Percentiles rank a stretch among this genome's conserved stretches.
Conservation (phyloP, 2,329 filamentous ascomycete species). For the Arthrobotrys conoides region DNA sequence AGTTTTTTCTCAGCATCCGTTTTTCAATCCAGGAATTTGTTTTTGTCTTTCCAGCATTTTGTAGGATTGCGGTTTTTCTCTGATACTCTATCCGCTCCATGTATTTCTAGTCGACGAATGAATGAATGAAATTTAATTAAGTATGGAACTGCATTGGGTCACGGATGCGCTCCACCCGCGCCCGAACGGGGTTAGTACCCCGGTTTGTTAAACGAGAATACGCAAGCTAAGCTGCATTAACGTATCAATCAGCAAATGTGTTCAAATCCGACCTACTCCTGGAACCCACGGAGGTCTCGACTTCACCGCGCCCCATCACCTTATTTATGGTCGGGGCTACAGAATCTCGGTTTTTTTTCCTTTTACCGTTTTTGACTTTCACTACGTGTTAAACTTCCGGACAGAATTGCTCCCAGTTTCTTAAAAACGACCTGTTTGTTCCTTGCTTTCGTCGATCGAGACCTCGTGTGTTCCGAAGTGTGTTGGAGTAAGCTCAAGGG, state of each 20-base stretch:
- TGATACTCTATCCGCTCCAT: neutral
- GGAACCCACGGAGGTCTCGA: constrained; percentile 27
- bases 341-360: neutral
- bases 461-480: constrained; percentile 31
- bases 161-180: neutral
- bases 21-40: neutral
- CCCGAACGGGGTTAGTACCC: constrained; percentile 6
- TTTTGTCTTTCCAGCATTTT: constrained; percentile 20
- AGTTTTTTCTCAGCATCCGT: neutral
- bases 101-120: constrained; percentile 33
- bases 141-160: neutral
- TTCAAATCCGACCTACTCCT: constrained; percentile 40
- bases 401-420: neutral
- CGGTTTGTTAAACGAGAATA: constrained; percentile 12
- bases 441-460: neutral
- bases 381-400: neutral
- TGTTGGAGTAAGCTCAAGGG: constrained; percentile 37
- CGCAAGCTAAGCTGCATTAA: constrained; percentile 21
- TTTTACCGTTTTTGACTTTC: neutral
- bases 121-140: constrained; percentile 25
- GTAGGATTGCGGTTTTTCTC: constrained; percentile 6
- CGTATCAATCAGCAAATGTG: constrained; percentile 43
- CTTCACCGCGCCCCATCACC: neutral
- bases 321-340: constrained; percentile 6
- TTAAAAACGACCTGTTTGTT: neutral